A percentile compares a stretch with the other conserved stretches of the same genome.
phyloP scores from a whole-genome alignment of 2,329 filamentous ascomycete species.

The Aspergillus pseudotamarii region DNA sequence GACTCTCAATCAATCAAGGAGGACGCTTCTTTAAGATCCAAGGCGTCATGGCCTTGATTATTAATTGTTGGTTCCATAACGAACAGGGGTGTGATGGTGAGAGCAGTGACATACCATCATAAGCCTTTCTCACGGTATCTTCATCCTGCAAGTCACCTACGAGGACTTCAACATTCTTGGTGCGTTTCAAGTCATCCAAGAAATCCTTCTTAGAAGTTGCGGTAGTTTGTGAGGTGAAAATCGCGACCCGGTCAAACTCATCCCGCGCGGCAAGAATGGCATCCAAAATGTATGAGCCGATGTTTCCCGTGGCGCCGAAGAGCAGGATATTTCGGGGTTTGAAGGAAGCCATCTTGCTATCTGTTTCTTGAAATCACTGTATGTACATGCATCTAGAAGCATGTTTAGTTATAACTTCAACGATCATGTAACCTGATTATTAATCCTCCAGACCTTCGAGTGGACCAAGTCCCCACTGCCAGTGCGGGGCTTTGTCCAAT shows the following conservation, averaged over 20 bases:
- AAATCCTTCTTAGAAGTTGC: constrained; percentile 53
- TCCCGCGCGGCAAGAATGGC: constrained; percentile 52
- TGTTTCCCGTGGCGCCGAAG: constrained; percentile 27
- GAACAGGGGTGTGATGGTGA: neutral
- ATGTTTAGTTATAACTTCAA: neutral
- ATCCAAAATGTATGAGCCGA: constrained; percentile 48
- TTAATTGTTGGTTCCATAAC: neutral
- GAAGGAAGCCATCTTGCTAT: neutral
- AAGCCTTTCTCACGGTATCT: constrained; percentile 59
- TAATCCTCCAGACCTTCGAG: neutral
- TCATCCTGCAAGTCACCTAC: constrained; percentile 58
- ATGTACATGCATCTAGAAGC: neutral
- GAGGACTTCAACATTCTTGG: constrained; percentile 55
- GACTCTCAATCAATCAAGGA: neutral
- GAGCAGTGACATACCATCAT: constrained; percentile 43
- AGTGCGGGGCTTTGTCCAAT: neutral
- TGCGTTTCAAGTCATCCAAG: constrained; percentile 50
- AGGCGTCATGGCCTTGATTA: neutral
- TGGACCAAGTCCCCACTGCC: neutral
- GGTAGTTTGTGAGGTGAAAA: constrained; percentile 61
- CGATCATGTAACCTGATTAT: neutral
- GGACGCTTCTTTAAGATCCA: too few relatives aligned
- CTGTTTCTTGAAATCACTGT: neutral
- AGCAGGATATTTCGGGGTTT: constrained; percentile 22
- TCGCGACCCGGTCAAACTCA: constrained; percentile 56